Evolutionary conservation across 495 filamentous ascomycete species (phyloP).

Genomic region (Penicillium macrosclerotiorum): DNA sequence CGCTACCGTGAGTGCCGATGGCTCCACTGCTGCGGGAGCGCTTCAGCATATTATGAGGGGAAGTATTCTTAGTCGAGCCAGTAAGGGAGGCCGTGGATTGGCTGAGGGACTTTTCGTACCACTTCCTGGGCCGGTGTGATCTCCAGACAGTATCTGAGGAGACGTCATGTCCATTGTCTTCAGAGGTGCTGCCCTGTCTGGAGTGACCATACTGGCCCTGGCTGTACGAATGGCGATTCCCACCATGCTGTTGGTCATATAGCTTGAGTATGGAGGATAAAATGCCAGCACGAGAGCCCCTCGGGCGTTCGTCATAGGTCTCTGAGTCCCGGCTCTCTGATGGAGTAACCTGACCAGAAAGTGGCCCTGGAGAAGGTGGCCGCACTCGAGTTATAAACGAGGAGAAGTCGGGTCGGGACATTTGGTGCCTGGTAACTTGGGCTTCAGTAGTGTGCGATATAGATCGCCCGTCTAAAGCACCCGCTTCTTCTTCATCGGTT

Average conservation of each 20-base stretch:
- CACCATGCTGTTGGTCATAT: constrained; percentile 46
- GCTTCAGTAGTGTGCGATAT: constrained; percentile 32
- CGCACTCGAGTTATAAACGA: constrained; percentile 37
- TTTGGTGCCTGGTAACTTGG: constrained; percentile 36
- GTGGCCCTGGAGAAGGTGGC: constrained; percentile 37
- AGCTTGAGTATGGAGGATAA: constrained; percentile 77
- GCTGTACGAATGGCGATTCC: background rate
- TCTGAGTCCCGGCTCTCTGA: constrained; percentile 58
- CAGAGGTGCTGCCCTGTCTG: constrained; percentile 31
- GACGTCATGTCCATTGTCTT: constrained; percentile 29
- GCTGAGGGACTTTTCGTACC: constrained; percentile 59
- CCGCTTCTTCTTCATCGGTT: constrained; percentile 36
- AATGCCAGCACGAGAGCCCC: constrained; percentile 72
- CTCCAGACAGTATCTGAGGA: constrained; percentile 39
- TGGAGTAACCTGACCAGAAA: constrained; percentile 61
- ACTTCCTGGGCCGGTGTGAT: constrained; percentile 51
- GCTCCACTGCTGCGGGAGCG: constrained; percentile 44
- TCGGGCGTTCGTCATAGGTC: constrained; percentile 65
- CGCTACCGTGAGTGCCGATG: constrained; percentile 28
- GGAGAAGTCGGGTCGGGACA: constrained; percentile 37
- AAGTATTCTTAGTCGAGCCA: constrained; percentile 43
- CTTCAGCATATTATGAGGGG: constrained; percentile 41
- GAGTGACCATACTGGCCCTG: constrained; percentile 33
- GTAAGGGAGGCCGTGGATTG: constrained; percentile 49
- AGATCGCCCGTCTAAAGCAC: constrained; percentile 28